Conservation (phyloP, 495 filamentous ascomycete species). For the Tuber umbilicatum region DNA sequence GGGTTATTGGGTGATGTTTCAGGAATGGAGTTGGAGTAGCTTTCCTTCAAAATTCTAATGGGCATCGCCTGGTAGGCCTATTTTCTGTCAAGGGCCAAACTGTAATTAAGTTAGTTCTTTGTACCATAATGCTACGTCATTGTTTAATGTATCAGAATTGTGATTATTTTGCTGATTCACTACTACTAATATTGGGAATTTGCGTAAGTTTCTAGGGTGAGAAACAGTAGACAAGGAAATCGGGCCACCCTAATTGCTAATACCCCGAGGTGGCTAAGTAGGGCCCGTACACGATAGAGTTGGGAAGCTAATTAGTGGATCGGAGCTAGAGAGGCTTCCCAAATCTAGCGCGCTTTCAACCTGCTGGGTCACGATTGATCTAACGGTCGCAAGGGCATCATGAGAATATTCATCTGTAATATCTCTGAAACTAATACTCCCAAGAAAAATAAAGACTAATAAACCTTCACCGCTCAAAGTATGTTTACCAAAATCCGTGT, state of each 20-base stretch:
- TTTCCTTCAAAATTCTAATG: neutral
- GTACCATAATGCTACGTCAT: neutral
- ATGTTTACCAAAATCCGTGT: neutral
- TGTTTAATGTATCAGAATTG: neutral
- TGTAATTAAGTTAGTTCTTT: neutral
- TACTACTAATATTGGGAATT: neutral
- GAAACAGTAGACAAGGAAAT: neutral
- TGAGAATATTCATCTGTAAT: neutral
- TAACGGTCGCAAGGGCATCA: neutral
- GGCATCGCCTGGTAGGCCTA: neutral
- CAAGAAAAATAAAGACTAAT: neutral
- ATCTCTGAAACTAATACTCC: neutral
- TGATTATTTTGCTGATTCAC: neutral
- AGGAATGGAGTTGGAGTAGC: slow-evolving; percentile 35
- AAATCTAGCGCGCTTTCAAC: neutral
- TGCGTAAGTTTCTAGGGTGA: neutral
- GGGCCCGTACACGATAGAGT: neutral
- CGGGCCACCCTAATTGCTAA: neutral
- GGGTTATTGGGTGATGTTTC: slow-evolving; percentile 33
- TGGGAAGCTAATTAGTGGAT: neutral
- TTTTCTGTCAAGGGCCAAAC: neutral
- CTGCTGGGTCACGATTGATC: neutral
- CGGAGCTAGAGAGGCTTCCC: neutral
- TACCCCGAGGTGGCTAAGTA: neutral
- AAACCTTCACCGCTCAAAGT: neutral